Percentiles rank a stretch among this genome's conserved stretches.
phyloP scores from a whole-genome alignment of 208 protist genomes.

The Acanthamoeba sp. region DNA sequence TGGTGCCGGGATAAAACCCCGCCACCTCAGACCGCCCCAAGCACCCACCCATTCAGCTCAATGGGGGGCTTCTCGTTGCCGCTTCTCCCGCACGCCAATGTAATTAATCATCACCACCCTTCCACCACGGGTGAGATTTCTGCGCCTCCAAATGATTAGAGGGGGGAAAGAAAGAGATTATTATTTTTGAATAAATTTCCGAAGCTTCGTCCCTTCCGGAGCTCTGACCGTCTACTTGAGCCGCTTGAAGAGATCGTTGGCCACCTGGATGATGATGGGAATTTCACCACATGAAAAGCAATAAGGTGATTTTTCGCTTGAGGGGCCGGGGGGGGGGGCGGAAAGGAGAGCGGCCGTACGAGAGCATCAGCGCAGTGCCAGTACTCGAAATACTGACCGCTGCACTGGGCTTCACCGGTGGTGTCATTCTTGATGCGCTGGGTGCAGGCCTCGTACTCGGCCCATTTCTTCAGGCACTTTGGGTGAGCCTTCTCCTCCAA shows the following conservation, averaged over 20 bases:
- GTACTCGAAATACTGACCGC: slow-evolving; percentile 48
- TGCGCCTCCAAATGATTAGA: too few relatives aligned
- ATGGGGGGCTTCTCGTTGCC: too few relatives aligned
- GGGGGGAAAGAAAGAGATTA: neutral
- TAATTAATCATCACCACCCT: too few relatives aligned
- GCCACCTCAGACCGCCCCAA: too few relatives aligned
- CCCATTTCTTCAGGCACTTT: slow-evolving; percentile 30
- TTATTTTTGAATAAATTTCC: neutral
- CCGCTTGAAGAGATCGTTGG: slow-evolving; percentile 48
- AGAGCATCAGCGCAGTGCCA: slow-evolving; percentile 33
- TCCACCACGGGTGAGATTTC: too few relatives aligned
- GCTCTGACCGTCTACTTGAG: neutral
- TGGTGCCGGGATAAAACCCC: too few relatives aligned
- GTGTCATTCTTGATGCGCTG: slow-evolving; percentile 64
- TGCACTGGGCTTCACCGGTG: slow-evolving; percentile 50
- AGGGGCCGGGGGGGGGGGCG: neutral
- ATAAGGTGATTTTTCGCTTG: too few relatives aligned
- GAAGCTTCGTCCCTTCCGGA: neutral
- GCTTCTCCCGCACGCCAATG: too few relatives aligned
- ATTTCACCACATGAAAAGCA: too few relatives aligned
- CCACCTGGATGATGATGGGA: neutral
- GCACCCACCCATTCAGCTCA: too few relatives aligned
- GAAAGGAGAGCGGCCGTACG: neutral
- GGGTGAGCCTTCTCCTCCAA: slow-evolving; percentile 23
- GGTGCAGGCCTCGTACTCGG: slow-evolving; percentile 24